A percentile compares a stretch with the other conserved stretches of the same genome.
Conservation (phyloP, 2,329 filamentous ascomycete species). For the Exophiala alcalophila region DNA sequence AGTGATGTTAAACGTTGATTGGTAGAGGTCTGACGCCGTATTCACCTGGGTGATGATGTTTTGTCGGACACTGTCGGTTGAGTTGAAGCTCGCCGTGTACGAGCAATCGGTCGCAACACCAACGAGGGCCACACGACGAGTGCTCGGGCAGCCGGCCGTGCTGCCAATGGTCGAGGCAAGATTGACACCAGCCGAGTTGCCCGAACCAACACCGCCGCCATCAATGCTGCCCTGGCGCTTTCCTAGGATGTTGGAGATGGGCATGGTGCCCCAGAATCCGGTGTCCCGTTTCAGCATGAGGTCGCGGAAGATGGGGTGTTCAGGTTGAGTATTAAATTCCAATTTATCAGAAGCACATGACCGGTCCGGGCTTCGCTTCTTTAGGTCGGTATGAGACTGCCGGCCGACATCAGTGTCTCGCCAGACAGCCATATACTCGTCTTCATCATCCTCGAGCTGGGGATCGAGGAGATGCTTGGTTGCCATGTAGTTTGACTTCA, state of each 20-base stretch:
- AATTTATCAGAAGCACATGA: constrained; percentile 74
- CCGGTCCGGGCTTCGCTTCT: constrained; percentile 57
- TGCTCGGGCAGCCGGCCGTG: constrained; percentile 78
- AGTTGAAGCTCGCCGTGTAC: constrained; percentile 71
- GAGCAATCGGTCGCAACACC: constrained; percentile 92
- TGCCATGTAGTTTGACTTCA: constrained; percentile 67
- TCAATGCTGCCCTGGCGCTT: constrained; percentile 61
- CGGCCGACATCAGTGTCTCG: constrained; percentile 77
- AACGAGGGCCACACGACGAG: constrained; percentile 86
- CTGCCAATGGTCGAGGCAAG: constrained; percentile 74
- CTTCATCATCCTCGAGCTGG: constrained; percentile 51
- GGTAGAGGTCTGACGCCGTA: constrained; percentile 80
- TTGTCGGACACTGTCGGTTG: constrained; percentile 59
- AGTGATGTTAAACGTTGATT: constrained; percentile 90
- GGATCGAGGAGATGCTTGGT: constrained; percentile 73
- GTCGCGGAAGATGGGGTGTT: constrained; percentile 62
- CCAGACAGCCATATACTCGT: constrained; percentile 86
- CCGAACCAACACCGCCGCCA: constrained; percentile 59
- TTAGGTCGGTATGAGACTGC: constrained; percentile 60
- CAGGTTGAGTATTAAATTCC: constrained; percentile 70
- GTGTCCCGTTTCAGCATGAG: constrained; percentile 48
- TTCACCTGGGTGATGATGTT: constrained; percentile 86
- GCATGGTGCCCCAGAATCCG: constrained; percentile 58
- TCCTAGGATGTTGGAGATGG: constrained; percentile 66
- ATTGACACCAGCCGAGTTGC: constrained; percentile 78